Evolutionary conservation across 257 asterid species (phyloP).

Genomic region (Nicotiana noctiflora): DNA sequence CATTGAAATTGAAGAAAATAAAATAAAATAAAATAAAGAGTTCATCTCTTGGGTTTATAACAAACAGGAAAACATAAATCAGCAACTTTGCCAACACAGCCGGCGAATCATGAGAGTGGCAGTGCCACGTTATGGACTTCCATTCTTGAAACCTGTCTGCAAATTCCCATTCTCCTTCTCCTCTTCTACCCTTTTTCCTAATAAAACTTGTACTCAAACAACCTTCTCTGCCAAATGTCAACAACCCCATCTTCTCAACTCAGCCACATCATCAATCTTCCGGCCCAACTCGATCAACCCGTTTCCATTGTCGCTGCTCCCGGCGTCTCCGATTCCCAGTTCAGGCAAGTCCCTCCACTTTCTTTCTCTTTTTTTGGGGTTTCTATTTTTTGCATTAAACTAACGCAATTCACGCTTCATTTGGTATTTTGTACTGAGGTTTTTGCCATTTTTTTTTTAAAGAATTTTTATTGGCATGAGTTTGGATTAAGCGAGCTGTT

Average conservation of each 20-base stretch:
- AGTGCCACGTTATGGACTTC: neutral
- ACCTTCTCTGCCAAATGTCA: constrained; percentile 38
- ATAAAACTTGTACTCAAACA: constrained; percentile 1
- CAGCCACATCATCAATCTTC: constrained; percentile 47
- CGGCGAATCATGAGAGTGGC: neutral
- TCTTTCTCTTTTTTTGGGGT: neutral
- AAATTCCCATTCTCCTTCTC: constrained; percentile 17
- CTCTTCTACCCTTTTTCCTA: constrained; percentile 12
- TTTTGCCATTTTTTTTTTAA: neutral
- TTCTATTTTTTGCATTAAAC: neutral
- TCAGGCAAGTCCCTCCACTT: constrained; percentile 38
- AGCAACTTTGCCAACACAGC: neutral
- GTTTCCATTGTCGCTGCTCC: constrained; percentile 55
- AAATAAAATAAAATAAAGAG: too few relatives aligned
- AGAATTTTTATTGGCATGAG: neutral
- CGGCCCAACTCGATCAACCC: constrained; percentile 51
- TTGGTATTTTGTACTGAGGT: neutral
- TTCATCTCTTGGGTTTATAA: too few relatives aligned
- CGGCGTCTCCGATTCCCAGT: constrained; percentile 63
- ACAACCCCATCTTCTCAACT: constrained; percentile 39
- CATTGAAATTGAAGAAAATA: too few relatives aligned
- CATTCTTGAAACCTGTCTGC: constrained; percentile 16
- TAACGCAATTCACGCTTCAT: neutral
- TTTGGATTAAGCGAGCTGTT: neutral
- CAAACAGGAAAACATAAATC: neutral